Percentiles rank a stretch among this genome's conserved stretches.
Evolutionary conservation across 2,329 filamentous ascomycete genomes (phyloP).

Genomic region (Orbilia oligospora): DNA sequence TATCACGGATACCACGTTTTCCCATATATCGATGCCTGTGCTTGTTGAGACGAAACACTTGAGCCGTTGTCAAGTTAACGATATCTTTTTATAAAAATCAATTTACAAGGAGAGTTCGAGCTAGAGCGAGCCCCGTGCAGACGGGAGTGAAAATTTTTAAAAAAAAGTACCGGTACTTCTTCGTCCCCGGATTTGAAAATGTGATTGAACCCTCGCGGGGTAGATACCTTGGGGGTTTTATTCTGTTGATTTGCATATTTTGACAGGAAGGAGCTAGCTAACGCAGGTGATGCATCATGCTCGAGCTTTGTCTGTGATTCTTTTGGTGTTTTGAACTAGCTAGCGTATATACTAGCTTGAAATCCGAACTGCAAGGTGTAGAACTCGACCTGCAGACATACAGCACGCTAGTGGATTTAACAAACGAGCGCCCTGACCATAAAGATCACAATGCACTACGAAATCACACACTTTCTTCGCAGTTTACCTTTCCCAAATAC

Average conservation of each 20-base stretch:
- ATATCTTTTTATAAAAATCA: constrained; percentile 4
- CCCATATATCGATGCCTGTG: neutral
- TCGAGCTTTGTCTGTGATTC: constrained; percentile 12
- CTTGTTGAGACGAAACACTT: constrained; percentile 27
- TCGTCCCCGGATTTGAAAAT: constrained; percentile 10
- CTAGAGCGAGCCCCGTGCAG: neutral
- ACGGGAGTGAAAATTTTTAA: no score
- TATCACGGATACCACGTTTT: constrained; percentile 37
- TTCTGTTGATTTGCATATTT: neutral
- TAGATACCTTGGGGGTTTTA: constrained; percentile 17
- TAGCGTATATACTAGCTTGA: no score
- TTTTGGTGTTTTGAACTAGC: neutral
- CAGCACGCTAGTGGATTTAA: constrained; percentile 5
- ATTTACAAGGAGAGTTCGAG: constrained; percentile 6
- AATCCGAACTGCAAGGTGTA: constrained; percentile 21
- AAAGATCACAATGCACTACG: constrained; percentile 20
- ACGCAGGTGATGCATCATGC: constrained; percentile 18
- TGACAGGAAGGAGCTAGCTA: constrained; percentile 5
- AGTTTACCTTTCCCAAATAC: constrained; percentile 11
- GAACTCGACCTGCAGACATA: constrained; percentile 1
- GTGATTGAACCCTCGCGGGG: constrained; percentile 43
- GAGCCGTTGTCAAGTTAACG: constrained; percentile 21
- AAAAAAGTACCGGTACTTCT: constrained; percentile 52
- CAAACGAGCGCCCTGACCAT: constrained; percentile 12
- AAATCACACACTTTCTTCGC: neutral